Evolutionary conservation across 2,329 filamentous ascomycete species (phyloP).

Genomic region (Byssothecium circinans): DNA sequence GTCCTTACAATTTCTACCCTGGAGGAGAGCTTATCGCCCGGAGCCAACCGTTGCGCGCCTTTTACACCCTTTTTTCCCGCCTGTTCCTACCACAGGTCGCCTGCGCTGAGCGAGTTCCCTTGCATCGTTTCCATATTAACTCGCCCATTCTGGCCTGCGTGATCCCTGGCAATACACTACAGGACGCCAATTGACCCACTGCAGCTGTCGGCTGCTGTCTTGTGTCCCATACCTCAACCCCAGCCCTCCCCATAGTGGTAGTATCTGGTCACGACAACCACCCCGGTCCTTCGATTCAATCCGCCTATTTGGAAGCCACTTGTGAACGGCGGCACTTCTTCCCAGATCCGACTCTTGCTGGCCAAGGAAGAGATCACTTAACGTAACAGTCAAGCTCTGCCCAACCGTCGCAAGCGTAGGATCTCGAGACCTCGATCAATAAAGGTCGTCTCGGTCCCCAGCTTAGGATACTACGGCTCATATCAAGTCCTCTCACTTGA

Average conservation of each 20-base stretch:
- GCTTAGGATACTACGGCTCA: constrained; percentile 1
- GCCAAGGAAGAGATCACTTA: constrained; percentile 41
- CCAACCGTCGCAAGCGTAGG: not conserved
- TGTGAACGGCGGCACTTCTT: constrained; percentile 10
- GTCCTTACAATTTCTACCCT: constrained; percentile 36
- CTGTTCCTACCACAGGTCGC: constrained; percentile 29
- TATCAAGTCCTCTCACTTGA: constrained; percentile 9
- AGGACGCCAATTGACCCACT: constrained; percentile 21
- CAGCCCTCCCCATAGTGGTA: constrained; percentile 24
- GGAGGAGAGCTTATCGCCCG: constrained; percentile 23
- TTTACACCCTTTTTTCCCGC: constrained; percentile 25
- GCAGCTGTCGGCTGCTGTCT: constrained; percentile 20
- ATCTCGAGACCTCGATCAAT: constrained; percentile 15
- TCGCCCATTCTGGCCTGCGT: constrained; percentile 22
- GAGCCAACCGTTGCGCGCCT: constrained; percentile 24
- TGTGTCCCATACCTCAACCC: constrained; percentile 25
- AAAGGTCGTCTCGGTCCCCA: constrained; percentile 26
- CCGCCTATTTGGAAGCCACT: constrained; percentile 18
- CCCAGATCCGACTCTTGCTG: constrained; percentile 40
- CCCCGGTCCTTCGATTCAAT: constrained; percentile 18
- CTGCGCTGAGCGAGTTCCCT: constrained; percentile 27
- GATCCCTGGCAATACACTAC: too few species aligned
- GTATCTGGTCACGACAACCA: constrained; percentile 27
- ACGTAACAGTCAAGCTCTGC: constrained; percentile 21
- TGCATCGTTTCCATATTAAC: constrained; percentile 37